Base-by-base conservation (phyloP, 2,329 filamentous ascomycete genomes). In the Onygena corvina region DNA sequence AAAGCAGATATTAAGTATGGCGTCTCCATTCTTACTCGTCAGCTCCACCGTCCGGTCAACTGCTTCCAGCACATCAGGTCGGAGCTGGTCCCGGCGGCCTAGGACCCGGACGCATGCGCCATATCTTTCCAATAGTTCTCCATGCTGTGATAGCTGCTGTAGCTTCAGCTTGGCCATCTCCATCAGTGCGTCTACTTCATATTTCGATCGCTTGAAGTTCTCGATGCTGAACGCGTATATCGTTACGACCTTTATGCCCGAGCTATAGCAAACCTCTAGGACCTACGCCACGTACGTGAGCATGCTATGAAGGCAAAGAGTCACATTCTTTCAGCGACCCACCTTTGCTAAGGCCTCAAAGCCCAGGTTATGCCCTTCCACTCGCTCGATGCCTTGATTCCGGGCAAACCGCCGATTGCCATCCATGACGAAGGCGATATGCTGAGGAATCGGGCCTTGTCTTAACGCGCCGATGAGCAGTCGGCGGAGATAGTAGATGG, bases 371-470 rank as follows among this genome's bases (percentile, higher is more conserved):
- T 98, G 92, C 20, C 92, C 92, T 68, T 98, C 90, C 29, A 96
- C 82, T 0, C 89, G 94, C 71, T 98, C 92, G 64, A 98, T 94
- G 56, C 90, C 81, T 69, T 92, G 87, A 54, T 76, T 84, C 53
- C 86, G 78, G 11, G 92, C 92, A 71, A 93, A 98, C 40, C 92
- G 83, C 60, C 92, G 75, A 69, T 98, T 98, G 50, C 92, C 92
- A 65, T 98, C 92, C 92, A 98, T 98, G 59, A 95, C 90, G 63
- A 98, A 98, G n/a, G 92, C 92, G 53, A 98, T 80, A 78, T 98
- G 92, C 61, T 87, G 82, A 7, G 92, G 92, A 49, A 98, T 83
- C 1, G 88, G 87, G 0, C 92, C 92, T 67, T 95, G 90, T 61
- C 83, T 83, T 48, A 96, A 71, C 46, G 89, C 84, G 49, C 87